Evolutionary conservation across 495 filamentous ascomycete species (phyloP).

Genomic region (Neurospora pannonica): DNA sequence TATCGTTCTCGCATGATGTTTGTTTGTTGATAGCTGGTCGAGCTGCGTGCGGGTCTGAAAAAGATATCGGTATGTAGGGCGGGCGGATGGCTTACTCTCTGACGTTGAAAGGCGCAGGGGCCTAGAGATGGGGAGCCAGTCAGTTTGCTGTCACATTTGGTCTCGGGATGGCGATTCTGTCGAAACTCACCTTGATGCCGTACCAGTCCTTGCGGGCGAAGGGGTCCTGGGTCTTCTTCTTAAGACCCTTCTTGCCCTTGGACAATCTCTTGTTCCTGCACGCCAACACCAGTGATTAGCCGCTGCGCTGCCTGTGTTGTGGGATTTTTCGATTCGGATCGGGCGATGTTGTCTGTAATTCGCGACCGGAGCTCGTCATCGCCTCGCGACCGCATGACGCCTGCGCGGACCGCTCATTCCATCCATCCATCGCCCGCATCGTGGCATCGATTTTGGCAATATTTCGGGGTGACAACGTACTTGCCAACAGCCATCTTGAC

Average conservation of each 20-base stretch:
- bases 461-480: slow-evolving; percentile 42
- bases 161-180: neutral
- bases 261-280: slow-evolving; percentile 99
- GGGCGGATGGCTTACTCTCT: slow-evolving; percentile 68
- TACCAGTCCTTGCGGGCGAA: slow-evolving; percentile 99
- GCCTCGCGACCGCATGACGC: neutral
- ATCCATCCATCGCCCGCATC: neutral
- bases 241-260: slow-evolving; percentile 99
- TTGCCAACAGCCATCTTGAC: slow-evolving; percentile 89
- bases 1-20: slow-evolving; percentile 4
- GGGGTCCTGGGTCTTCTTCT: slow-evolving; percentile 97
- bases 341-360: slow-evolving; percentile 7
- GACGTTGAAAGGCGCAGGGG: slow-evolving; percentile 88
- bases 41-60: neutral
- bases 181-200: slow-evolving; percentile 71
- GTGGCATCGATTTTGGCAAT: slow-evolving; percentile 7
- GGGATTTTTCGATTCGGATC: neutral
- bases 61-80: slow-evolving; percentile 3
- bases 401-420: neutral
- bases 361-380: slow-evolving; percentile 1
- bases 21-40: neutral
- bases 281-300: slow-evolving; percentile 36
- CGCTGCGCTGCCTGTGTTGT: slow-evolving; percentile 10
- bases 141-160: slow-evolving; percentile 2
- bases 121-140: slow-evolving; percentile 40